These are phyloP conservation scores for Macroventuria anomochaeta DNA, from an alignment of 2,329 filamentous ascomycete species.

Conservation along the genomic window DNA sequence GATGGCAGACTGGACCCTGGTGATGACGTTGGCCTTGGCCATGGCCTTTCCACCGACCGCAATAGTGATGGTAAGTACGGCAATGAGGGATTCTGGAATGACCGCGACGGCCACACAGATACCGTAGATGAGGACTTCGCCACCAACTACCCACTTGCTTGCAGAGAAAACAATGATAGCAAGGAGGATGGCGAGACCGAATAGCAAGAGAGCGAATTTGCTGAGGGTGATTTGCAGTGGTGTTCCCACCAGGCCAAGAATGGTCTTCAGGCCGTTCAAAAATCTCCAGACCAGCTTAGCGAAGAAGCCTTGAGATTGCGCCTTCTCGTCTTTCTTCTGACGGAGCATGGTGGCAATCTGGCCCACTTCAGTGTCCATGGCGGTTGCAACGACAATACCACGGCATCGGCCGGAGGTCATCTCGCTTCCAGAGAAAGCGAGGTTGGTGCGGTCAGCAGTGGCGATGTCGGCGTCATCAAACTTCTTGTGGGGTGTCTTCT, in stretches of 20 bases:
- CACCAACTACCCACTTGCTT: slow-evolving; percentile 56
- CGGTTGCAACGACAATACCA: slow-evolving; percentile 73
- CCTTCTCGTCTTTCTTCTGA: slow-evolving; percentile 61
- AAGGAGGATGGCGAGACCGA: slow-evolving; percentile 73
- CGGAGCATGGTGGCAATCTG: slow-evolving; percentile 74
- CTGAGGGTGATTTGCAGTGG: slow-evolving; percentile 85
- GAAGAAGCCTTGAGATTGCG: slow-evolving; percentile 56
- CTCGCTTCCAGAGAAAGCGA: slow-evolving; percentile 75
- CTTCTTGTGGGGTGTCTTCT: slow-evolving; percentile 65
- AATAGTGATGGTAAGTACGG: slow-evolving; percentile 72
- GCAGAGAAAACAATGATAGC: slow-evolving; percentile 73
- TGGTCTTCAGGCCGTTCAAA: slow-evolving; percentile 51
- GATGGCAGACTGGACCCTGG: slow-evolving; percentile 48
- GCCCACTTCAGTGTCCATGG: slow-evolving; percentile 77
- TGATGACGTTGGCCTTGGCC: slow-evolving; percentile 51
- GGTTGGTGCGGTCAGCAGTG: slow-evolving; percentile 70
- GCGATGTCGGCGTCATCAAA: slow-evolving; percentile 61
- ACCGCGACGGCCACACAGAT: slow-evolving; percentile 57
- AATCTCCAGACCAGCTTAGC: slow-evolving; percentile 36
- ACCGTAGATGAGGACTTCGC: slow-evolving; percentile 57
- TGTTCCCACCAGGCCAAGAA: slow-evolving; percentile 76
- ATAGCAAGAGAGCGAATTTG: slow-evolving; percentile 82
- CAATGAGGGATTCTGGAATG: slow-evolving; percentile 63
- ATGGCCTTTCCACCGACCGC: slow-evolving; percentile 51
- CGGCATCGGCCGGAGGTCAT: slow-evolving; percentile 73